A percentile compares a stretch with the other conserved stretches of the same genome.
Conservation (phyloP, 805 yeast species). For the Jamesozyma gamospora region DNA sequence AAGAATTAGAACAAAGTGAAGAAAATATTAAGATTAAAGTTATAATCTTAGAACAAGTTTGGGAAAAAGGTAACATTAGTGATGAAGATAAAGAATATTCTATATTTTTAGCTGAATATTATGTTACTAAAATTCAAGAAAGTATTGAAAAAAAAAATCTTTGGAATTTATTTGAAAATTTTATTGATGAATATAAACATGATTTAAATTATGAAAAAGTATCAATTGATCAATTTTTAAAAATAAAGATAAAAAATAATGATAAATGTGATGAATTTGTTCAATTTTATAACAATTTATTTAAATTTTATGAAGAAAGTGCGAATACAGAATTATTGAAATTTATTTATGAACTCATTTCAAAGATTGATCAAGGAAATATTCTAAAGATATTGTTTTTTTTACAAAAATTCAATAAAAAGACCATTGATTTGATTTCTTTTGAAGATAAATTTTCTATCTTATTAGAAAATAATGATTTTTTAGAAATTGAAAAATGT, state of each 20-base stretch:
- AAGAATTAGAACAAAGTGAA: slow-evolving; percentile 5
- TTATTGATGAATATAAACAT: slow-evolving; percentile 14
- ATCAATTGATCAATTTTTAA: slow-evolving; percentile 11
- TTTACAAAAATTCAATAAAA: slow-evolving; percentile 1
- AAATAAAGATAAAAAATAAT: slow-evolving; percentile 12
- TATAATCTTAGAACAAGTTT: slow-evolving; percentile 17
- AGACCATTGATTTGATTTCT: slow-evolving; percentile 1
- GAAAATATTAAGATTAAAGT: slow-evolving; percentile 16
- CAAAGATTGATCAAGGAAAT: slow-evolving; percentile 15
- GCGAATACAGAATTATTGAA: slow-evolving; percentile 1
- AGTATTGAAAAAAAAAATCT: slow-evolving; percentile 10
- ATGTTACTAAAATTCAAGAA: slow-evolving; percentile 16
- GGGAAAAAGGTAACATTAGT: slow-evolving; percentile 4
- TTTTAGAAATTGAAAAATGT: slow-evolving; percentile 14
- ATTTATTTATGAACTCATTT: slow-evolving; percentile 4
- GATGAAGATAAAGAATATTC: slow-evolving; percentile 11
- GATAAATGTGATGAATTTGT: slow-evolving; percentile 6
- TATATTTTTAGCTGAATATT: slow-evolving; percentile 19
- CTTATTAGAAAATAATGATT: slow-evolving; percentile 19
- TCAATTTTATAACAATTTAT: slow-evolving; percentile 5
- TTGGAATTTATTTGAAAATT: slow-evolving; percentile 11
- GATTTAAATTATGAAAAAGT: slow-evolving; percentile 21
- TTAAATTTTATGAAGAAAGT: background rate
- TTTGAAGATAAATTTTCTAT: slow-evolving; percentile 10
- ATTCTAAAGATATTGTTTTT: slow-evolving; percentile 6